phyloP scores from a whole-genome alignment of 1,284 basidiomycete genomes.

The Grifola frondosa region DNA sequence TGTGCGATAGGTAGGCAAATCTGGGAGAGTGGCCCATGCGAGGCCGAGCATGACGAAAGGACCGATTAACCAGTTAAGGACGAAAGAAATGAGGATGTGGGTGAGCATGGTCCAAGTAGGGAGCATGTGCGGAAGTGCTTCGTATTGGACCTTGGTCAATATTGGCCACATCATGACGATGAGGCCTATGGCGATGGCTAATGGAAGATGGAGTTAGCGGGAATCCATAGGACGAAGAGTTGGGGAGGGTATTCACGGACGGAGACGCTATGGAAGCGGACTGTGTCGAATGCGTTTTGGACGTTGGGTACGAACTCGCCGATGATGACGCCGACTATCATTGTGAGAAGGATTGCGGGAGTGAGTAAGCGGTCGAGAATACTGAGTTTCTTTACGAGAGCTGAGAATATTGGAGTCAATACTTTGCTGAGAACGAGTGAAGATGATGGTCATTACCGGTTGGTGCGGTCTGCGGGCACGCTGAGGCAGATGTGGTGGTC shows the following conservation, averaged over 20 bases:
- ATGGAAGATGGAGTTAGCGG: constrained; percentile 6
- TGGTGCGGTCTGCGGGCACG: too few relatives aligned
- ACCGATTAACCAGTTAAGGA: constrained; percentile 83
- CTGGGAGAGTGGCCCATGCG: constrained; percentile 85
- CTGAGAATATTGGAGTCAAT: constrained; percentile 24
- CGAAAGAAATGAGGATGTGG: constrained; percentile 69
- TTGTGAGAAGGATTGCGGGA: constrained; percentile 69
- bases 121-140: constrained; percentile 63
- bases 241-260: constrained; percentile 47
- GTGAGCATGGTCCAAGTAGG: constrained; percentile 58
- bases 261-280: constrained; percentile 54
- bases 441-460: not conserved
- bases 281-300: constrained; percentile 52
- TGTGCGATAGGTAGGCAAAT: constrained; percentile 60
- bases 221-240: constrained; percentile 19
- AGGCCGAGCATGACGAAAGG: constrained; percentile 82
- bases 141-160: constrained; percentile 79
- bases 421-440: not conserved
- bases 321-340: constrained; percentile 80
- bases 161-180: constrained; percentile 93
- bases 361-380: constrained; percentile 71
- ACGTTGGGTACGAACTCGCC: constrained; percentile 60
- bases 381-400: constrained; percentile 45
- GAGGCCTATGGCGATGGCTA: constrained; percentile 76
- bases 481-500: too few relatives aligned